phyloP scores from a whole-genome alignment of 1,284 basidiomycete species.

The Schizophyllum commune region DNA sequence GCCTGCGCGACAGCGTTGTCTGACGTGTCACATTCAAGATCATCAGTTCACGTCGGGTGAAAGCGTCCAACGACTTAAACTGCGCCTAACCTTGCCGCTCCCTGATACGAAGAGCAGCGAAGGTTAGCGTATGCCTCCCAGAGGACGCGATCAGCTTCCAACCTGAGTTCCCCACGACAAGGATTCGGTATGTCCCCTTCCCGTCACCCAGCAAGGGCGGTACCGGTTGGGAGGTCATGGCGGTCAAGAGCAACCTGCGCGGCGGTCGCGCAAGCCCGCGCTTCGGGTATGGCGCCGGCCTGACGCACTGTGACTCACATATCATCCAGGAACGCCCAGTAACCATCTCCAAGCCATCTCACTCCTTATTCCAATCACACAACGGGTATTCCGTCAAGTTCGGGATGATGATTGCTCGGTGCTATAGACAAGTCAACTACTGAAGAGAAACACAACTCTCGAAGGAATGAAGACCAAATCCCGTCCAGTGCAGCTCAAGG shows the following conservation, averaged over 20 bases:
- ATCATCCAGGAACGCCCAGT: too few species aligned
- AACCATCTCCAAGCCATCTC: too few species aligned
- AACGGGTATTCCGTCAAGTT: background rate
- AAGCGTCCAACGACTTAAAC: background rate
- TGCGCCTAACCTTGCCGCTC: too few species aligned
- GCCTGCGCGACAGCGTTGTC: conserved; percentile 40
- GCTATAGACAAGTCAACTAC: background rate
- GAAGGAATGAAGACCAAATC: background rate
- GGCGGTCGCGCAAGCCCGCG: too few species aligned
- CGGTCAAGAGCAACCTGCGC: background rate
- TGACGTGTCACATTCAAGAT: conserved; percentile 15
- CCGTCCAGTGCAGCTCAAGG: background rate
- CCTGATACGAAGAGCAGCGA: too few species aligned
- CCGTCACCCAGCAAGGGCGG: conserved; percentile 37
- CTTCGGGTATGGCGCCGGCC: too few species aligned
- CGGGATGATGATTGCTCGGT: background rate
- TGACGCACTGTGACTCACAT: background rate
- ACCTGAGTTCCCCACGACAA: conserved; percentile 49
- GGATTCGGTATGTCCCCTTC: conserved; percentile 38
- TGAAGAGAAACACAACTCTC: background rate
- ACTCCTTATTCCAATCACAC: too few species aligned
- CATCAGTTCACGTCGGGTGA: conserved; percentile 9
- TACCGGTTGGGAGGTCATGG: background rate
- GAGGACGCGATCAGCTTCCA: conserved; percentile 16
- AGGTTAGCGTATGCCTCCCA: background rate